Evolutionary conservation across 306 rosid species (phyloP).

Genomic region (Mimosa bimucronata): DNA sequence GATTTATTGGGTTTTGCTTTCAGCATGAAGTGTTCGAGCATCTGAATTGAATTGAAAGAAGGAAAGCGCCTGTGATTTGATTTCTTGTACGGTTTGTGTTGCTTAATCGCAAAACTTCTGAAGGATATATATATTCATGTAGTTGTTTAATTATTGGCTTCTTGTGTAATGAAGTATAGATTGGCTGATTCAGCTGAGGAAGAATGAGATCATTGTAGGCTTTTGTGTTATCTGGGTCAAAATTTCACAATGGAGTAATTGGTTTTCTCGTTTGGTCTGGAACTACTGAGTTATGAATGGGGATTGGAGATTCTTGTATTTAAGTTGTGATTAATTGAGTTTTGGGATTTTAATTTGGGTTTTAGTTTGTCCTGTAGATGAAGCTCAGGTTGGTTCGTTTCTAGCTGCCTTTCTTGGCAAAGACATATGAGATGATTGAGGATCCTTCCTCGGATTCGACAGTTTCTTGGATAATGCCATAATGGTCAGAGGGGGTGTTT

Average conservation of each 20-base stretch:
- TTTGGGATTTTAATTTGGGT: no score
- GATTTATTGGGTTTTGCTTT: conserved; percentile 24
- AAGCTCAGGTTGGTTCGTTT: conserved; percentile 72
- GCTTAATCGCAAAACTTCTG: background rate
- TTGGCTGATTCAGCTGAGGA: background rate
- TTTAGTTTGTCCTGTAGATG: conserved; percentile 71
- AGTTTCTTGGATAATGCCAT: conserved; percentile 97
- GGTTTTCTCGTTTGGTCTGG: background rate
- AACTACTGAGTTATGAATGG: background rate
- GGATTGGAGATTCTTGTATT: conserved; percentile 36
- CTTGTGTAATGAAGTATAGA: conserved; percentile 13
- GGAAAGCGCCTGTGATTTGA: background rate
- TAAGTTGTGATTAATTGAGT: conserved; percentile 25
- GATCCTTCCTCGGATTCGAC: conserved; percentile 68
- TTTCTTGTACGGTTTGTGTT: background rate
- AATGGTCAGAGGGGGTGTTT: no score
- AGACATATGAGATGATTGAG: conserved; percentile 96
- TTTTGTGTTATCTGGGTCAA: conserved; percentile 18
- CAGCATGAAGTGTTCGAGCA: background rate
- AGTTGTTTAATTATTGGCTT: conserved; percentile 19
- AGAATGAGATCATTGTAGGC: background rate
- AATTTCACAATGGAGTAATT: conserved; percentile 1
- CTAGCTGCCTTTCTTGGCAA: conserved; percentile 83
- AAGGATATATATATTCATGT: background rate
- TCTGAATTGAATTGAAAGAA: background rate